A percentile compares a stretch with the other conserved stretches of the same genome.
Evolutionary conservation across 2,329 filamentous ascomycete species (phyloP).

Genomic region (Verticillium tricorpus): DNA sequence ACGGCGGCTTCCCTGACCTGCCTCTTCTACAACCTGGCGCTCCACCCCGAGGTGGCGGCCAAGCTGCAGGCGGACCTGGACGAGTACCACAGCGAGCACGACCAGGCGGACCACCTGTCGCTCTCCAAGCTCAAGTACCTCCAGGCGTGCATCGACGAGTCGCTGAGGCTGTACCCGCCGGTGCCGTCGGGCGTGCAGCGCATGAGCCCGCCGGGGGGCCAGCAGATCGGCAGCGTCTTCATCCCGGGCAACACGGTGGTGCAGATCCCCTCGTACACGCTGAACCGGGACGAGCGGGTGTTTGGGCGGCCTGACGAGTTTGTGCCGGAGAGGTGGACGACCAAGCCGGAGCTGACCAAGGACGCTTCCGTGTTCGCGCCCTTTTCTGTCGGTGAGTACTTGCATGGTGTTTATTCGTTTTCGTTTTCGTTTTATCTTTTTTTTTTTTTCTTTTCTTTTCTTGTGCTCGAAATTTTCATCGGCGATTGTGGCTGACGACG

Average conservation of each 20-base stretch:
- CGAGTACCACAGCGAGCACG: slow-evolving; percentile 9
- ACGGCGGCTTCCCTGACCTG: slow-evolving; percentile 11
- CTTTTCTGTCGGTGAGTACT: slow-evolving; percentile 19
- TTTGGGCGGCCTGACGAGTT: slow-evolving; percentile 17
- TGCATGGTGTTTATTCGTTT: neutral
- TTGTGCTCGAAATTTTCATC: neutral
- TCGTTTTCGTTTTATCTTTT: neutral
- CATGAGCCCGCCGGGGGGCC: slow-evolving; percentile 30
- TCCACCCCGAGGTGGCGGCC: slow-evolving; percentile 1
- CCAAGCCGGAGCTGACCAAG: slow-evolving; percentile 12
- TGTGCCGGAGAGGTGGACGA: slow-evolving; percentile 19
- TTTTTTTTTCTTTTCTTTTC: neutral
- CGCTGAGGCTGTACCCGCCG: slow-evolving; percentile 31
- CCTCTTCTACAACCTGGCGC: slow-evolving; percentile 13
- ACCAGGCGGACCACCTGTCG: slow-evolving; percentile 10
- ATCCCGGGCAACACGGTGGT: slow-evolving; percentile 32
- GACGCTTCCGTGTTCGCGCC: slow-evolving; percentile 19
- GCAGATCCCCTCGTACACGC: slow-evolving; percentile 19
- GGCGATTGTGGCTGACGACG: neutral
- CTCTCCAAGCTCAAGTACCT: slow-evolving; percentile 22
- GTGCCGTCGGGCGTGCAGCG: slow-evolving; percentile 28
- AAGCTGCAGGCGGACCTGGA: slow-evolving; percentile 10
- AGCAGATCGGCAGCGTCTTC: slow-evolving; percentile 23
- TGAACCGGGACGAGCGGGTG: slow-evolving; percentile 11
- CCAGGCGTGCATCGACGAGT: slow-evolving; percentile 34